These are phyloP conservation scores for Coniochaeta sp. DNA, from an alignment of 2,329 filamentous ascomycete genomes.

Conservation along the genomic window DNA sequence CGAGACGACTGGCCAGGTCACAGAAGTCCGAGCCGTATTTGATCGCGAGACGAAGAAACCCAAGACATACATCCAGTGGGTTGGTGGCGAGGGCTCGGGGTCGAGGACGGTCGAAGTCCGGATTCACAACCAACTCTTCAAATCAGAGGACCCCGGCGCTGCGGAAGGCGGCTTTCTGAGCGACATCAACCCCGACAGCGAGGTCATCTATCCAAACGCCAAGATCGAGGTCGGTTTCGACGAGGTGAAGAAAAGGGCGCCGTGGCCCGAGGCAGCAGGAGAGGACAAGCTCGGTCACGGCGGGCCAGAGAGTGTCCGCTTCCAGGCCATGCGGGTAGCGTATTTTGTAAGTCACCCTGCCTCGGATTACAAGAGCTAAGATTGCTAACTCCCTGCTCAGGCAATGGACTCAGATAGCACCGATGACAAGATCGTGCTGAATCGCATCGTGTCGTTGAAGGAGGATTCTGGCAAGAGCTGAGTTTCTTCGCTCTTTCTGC, in stretches of 20 bases:
- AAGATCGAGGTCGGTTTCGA: constrained; percentile 79
- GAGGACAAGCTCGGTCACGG: constrained; percentile 49
- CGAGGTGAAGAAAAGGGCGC: constrained; percentile 64
- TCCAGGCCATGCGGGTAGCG: constrained; percentile 84
- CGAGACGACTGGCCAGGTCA: constrained; percentile 34
- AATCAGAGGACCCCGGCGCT: constrained; percentile 72
- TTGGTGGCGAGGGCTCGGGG: constrained; percentile 52
- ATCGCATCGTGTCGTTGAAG: constrained; percentile 87
- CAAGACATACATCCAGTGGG: constrained; percentile 89
- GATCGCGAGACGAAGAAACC: constrained; percentile 66
- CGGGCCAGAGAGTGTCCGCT: constrained; percentile 70
- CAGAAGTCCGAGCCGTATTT: constrained; percentile 45
- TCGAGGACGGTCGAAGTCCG: constrained; percentile 62
- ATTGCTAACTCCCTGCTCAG: constrained; percentile 25
- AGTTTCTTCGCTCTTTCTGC: background rate
- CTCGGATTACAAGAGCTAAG: background rate
- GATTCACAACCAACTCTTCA: constrained; percentile 78
- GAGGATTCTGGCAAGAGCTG: constrained; percentile 67
- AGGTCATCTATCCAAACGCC: constrained; percentile 70
- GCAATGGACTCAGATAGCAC: constrained; percentile 72
- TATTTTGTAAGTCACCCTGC: constrained; percentile 56
- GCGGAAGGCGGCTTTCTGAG: constrained; percentile 74
- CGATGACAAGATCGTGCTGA: constrained; percentile 75
- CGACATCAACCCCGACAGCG: constrained; percentile 78
- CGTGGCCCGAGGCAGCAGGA: constrained; percentile 74